Base-by-base conservation (phyloP, 75 land plant genomes). In the Sequoiadendron giganteum region DNA sequence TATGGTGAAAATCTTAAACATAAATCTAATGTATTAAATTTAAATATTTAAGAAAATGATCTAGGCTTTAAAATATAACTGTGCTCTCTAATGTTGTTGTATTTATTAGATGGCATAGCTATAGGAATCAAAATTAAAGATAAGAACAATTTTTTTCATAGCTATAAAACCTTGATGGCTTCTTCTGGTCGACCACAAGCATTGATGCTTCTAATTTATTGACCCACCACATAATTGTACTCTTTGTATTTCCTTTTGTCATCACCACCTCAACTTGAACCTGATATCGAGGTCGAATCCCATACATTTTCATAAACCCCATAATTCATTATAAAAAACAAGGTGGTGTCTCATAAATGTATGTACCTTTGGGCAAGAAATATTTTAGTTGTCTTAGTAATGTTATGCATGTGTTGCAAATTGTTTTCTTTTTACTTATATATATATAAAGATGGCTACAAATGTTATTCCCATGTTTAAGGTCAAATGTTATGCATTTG, bases 191-290 rank as follows among this genome's bases (percentile, higher is more conserved):
- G 0, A 75, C 77, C 91, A 95, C 94, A 19, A 95, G 89, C 40
- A 95, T 93, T 43, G 94, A 92, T 2, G 90, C 95, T 84, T 94
- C 97, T 15, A 95, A 90, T 89, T 95, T 95, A 90, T 90, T 94
- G 19, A 93, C 95, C 89, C 93, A 95, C 87, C 92, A 90, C 65
- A 94, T 45, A 28, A 95, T 89, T 36, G 95, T 95, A 2, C 81
- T 86, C 30, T 92, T 47, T 85, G 87, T 95, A 70, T 95, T 92
- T 4, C 95, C 95, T 89, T 94, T 91, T 4, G 92, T 91, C 47
- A 93, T 90, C 49, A 95, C 28, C 73, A 92, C 94, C 85, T 95
- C 95, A 32, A 95, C 91, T 88, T 92, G 93, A 58, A 95, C 93
- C 95, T 94, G 86, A 18, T 11, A 75, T 75, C 4, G 3, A 75